Percentiles rank a stretch among this genome's conserved stretches.
These are phyloP conservation scores for Penicillium riverlandense DNA, from an alignment of 495 filamentous ascomycete genomes.

Conservation along the genomic window DNA sequence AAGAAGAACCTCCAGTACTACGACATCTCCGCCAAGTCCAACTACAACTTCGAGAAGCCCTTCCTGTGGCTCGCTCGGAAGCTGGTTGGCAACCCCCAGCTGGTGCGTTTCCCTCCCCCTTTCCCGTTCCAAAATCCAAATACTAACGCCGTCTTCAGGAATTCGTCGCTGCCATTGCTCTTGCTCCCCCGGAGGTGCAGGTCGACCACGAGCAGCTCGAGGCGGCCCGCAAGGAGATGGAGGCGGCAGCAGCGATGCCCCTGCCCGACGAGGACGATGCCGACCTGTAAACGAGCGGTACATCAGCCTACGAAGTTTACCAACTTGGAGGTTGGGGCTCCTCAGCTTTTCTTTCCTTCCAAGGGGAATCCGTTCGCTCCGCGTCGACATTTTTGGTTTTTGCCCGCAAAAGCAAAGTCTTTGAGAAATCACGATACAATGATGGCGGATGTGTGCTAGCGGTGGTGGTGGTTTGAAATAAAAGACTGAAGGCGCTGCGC, in stretches of 20 bases:
- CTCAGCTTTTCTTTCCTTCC: not conserved
- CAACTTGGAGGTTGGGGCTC: slow-evolving; percentile 5
- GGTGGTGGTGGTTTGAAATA: slow-evolving; percentile 27
- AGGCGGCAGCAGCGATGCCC: slow-evolving; percentile 69
- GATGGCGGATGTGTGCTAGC: slow-evolving; percentile 22
- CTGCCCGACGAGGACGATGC: slow-evolving; percentile 95
- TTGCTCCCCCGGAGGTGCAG: slow-evolving; percentile 84
- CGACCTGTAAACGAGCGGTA: slow-evolving; percentile 47
- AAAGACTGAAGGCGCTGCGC: slow-evolving; percentile 13
- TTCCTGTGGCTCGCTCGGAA: slow-evolving; percentile 99
- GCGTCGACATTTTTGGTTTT: slow-evolving; percentile 8
- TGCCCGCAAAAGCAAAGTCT: slow-evolving; percentile 15
- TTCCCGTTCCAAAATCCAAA: not conserved
- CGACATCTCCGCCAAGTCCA: slow-evolving; percentile 99
- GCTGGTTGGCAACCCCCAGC: slow-evolving; percentile 84
- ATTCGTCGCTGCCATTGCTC: slow-evolving; percentile 91
- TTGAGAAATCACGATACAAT: slow-evolving; percentile 37
- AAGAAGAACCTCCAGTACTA: slow-evolving; percentile 99
- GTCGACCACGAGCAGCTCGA: slow-evolving; percentile 77
- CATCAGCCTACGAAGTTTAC: slow-evolving; percentile 9
- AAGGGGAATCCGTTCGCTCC: no score
- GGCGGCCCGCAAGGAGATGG: slow-evolving; percentile 85
- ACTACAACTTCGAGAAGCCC: slow-evolving; percentile 99
- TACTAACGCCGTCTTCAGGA: slow-evolving; percentile 50
- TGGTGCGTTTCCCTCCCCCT: slow-evolving; percentile 52